Evolutionary conservation across 805 yeast genomes (phyloP).

Genomic region (Starmerella potacharoeniae): DNA sequence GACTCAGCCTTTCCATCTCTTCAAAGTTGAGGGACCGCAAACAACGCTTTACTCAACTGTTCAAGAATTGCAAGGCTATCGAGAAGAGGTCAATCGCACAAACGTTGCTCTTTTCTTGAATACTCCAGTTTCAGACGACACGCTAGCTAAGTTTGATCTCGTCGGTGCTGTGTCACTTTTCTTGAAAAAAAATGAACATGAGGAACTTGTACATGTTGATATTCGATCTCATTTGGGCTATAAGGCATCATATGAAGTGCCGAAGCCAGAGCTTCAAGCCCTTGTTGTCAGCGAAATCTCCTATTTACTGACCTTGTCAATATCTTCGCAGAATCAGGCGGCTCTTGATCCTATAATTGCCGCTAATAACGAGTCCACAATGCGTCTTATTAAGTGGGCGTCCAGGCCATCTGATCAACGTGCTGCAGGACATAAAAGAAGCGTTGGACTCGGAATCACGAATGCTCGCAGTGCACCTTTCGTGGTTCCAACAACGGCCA

Average conservation of each 20-base stretch:
- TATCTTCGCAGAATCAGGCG: constrained; percentile 30
- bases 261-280: constrained; percentile 29
- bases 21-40: constrained; percentile 35
- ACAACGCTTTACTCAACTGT: constrained; percentile 28
- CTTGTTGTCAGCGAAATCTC: constrained; percentile 33
- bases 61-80: constrained; percentile 30
- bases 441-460: background rate
- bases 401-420: constrained; percentile 14
- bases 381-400: constrained; percentile 24
- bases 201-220: constrained; percentile 11
- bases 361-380: constrained; percentile 25
- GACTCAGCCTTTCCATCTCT: constrained; percentile 76
- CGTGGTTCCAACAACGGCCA: background rate
- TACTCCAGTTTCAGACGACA: constrained; percentile 23
- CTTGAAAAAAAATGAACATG: constrained; percentile 27
- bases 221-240: constrained; percentile 22
- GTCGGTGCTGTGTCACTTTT: constrained; percentile 38
- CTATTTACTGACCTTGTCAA: constrained; percentile 28
- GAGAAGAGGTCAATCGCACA: constrained; percentile 34
- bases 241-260: constrained; percentile 23
- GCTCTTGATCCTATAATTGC: constrained; percentile 26
- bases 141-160: constrained; percentile 33
- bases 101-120: constrained; percentile 60
- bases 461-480: background rate
- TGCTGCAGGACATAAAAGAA: constrained; percentile 3